Percentiles rank a stretch among this genome's conserved stretches.
These are phyloP conservation scores for Pseudogymnoascus sp. DNA, from an alignment of 2,329 filamentous ascomycete species.

Conservation along the genomic window DNA sequence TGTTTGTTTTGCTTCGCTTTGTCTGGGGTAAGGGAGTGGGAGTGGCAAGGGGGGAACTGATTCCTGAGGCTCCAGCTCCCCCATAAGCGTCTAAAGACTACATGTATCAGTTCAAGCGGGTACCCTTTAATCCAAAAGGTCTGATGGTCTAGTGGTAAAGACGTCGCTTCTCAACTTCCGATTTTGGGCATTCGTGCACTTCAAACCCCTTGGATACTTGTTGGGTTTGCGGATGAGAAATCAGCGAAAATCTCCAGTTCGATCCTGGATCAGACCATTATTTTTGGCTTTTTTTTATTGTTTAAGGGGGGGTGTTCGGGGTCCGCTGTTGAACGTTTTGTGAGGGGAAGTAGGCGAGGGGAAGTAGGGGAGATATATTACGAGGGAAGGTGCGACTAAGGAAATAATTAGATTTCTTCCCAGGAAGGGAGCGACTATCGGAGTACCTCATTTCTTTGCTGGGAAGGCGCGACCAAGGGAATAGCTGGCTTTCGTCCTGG, in stretches of 20 bases:
- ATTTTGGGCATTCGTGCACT: neutral
- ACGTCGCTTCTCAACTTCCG: neutral
- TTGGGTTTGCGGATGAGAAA: neutral
- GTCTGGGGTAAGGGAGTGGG: neutral
- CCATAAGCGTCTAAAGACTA: neutral
- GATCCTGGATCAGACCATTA: neutral
- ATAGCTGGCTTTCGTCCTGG: neutral
- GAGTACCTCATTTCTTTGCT: neutral
- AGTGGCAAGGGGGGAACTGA: neutral
- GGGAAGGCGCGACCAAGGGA: neutral
- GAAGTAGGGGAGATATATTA: neutral
- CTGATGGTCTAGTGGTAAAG: neutral
- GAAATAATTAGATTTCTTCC: neutral
- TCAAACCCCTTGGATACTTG: neutral
- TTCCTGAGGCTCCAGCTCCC: neutral
- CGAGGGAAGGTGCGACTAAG: neutral
- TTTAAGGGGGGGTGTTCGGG: too few species aligned
- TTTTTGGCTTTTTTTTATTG: neutral
- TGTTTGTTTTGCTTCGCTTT: neutral
- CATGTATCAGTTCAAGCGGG: neutral
- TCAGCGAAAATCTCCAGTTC: slow-evolving; percentile 2
- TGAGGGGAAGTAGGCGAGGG: too few species aligned
- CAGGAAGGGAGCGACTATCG: neutral
- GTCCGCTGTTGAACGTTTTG: too few species aligned
- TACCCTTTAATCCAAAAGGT: neutral